phyloP scores from a whole-genome alignment of 495 filamentous ascomycete species.

The Penicillium verhagenii region DNA sequence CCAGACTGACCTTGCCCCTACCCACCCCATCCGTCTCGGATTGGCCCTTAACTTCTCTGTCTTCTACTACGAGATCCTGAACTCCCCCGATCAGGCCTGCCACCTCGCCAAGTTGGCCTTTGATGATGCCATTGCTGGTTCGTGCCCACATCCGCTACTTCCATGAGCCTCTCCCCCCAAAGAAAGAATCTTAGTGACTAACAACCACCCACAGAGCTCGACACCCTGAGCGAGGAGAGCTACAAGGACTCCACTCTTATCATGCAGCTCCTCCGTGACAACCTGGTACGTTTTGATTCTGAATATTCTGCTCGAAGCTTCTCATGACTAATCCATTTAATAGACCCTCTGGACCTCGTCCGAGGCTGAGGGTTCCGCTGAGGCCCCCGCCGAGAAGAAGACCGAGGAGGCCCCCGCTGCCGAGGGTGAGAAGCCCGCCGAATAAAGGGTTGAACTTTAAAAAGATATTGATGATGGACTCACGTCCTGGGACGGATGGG shows the following conservation, averaged over 20 bases:
- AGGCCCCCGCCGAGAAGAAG: conserved; percentile 57
- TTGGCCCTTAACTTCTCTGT: conserved; percentile 99
- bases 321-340: conserved; percentile 23
- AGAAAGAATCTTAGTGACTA: conserved; percentile 13
- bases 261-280: conserved; percentile 99
- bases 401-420: conserved; percentile 56
- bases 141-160: not conserved
- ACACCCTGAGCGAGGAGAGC: conserved; percentile 98
- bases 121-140: conserved; percentile 97
- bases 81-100: conserved; percentile 97
- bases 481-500: conserved; percentile 34
- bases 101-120: conserved; percentile 99
- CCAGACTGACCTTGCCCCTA: conserved; percentile 95
- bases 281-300: conserved; percentile 72
- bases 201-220: conserved; percentile 67
- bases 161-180: not conserved
- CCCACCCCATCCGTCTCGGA: conserved; percentile 97
- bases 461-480: conserved; percentile 39
- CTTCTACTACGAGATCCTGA: conserved; percentile 99
- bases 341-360: conserved; percentile 99
- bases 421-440: conserved; percentile 61
- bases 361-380: conserved; percentile 77
- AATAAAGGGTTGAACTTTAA: conserved; percentile 43
- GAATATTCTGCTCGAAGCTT: not conserved
- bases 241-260: conserved; percentile 99